Conservation (phyloP, 305 asterid species). For the Fraxinus platypoda region DNA sequence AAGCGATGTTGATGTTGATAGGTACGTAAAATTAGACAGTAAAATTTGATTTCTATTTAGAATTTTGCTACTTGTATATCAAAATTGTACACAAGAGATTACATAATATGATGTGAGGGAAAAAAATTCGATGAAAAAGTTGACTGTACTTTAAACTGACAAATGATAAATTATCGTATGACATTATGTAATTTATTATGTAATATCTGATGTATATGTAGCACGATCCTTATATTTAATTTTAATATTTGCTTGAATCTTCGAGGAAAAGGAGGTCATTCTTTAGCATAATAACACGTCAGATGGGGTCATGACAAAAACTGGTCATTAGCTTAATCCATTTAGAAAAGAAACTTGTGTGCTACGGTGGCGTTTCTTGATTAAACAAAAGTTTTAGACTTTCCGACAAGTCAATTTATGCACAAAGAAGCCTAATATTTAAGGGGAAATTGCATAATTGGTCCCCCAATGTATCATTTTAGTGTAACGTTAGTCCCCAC, state of each 20-base stretch:
- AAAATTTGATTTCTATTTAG: not conserved
- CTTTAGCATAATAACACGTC: not conserved
- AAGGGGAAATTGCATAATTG: not conserved
- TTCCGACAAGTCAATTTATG: not conserved
- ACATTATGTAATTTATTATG: too few species aligned
- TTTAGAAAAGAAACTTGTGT: not conserved
- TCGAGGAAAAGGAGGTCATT: not conserved
- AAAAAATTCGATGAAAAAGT: too few species aligned
- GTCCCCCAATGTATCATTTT: not conserved
- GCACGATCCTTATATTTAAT: too few species aligned
- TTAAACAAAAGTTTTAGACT: not conserved
- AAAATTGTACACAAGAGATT: too few species aligned
- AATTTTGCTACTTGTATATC: too few species aligned
- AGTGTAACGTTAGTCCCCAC: not conserved
- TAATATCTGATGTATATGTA: too few species aligned
- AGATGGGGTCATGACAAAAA: not conserved
- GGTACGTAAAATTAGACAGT: not conserved
- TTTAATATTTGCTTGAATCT: not conserved
- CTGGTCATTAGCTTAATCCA: not conserved
- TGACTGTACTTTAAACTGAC: too few species aligned
- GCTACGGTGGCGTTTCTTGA: not conserved
- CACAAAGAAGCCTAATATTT: not conserved
- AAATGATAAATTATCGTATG: too few species aligned
- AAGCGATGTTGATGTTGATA: not conserved
- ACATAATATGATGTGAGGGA: too few species aligned